A percentile compares a stretch with the other conserved stretches of the same genome.
Evolutionary conservation across 371 early-diverging fungal species (phyloP).

Genomic region (Saksenaea vasiformis): DNA sequence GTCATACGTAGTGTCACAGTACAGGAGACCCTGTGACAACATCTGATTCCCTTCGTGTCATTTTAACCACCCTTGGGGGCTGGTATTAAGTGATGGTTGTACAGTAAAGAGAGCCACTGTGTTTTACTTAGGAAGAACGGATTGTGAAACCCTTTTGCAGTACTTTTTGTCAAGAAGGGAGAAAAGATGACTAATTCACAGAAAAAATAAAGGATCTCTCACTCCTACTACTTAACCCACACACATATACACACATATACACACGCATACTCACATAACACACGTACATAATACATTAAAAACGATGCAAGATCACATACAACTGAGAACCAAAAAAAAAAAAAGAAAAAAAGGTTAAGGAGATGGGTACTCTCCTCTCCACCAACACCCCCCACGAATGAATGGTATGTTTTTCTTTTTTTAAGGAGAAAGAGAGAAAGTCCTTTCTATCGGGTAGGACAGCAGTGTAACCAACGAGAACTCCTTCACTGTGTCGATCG

Average conservation of each 20-base stretch:
- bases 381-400: neutral
- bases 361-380: neutral
- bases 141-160: neutral
- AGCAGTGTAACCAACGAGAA: neutral
- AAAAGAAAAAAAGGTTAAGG: no score
- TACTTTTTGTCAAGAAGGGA: neutral
- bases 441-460: slow-evolving; percentile 2
- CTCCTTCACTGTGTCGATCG: slow-evolving; percentile 1
- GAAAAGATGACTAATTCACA: neutral
- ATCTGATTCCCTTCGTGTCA: neutral
- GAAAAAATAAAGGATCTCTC: no score
- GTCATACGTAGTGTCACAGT: slow-evolving; percentile 3
- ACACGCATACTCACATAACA: no score
- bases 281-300: no score
- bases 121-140: no score
- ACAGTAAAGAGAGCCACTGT: no score
- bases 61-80: neutral
- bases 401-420: neutral
- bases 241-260: no score
- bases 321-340: no score
- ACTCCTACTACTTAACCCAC: no score
- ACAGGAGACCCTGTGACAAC: slow-evolving; percentile 7
- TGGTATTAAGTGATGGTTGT: no score
- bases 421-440: neutral
- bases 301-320: no score